phyloP scores from a whole-genome alignment of 2,329 filamentous ascomycete species.

The Cytospora piceae region DNA sequence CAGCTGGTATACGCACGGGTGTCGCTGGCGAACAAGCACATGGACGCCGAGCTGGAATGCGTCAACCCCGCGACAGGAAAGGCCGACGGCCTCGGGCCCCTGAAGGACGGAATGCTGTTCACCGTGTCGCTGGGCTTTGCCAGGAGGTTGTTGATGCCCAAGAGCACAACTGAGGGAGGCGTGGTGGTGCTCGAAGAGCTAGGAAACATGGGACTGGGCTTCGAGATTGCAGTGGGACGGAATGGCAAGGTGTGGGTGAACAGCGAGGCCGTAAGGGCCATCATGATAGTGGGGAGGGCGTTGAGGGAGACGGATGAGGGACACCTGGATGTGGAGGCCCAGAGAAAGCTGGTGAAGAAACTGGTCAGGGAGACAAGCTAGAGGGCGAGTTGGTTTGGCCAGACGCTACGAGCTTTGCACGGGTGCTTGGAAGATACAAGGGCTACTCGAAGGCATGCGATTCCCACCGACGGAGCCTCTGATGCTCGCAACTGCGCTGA shows the following conservation, averaged over 20 bases:
- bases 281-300: constrained; percentile 78
- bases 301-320: constrained; percentile 77
- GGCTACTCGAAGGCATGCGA: background rate
- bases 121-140: constrained; percentile 79
- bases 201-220: constrained; percentile 74
- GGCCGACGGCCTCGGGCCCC: constrained; percentile 80
- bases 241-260: constrained; percentile 95
- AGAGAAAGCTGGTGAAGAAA: constrained; percentile 71
- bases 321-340: constrained; percentile 64
- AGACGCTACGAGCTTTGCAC: constrained; percentile 1
- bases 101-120: constrained; percentile 87
- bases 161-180: constrained; percentile 63
- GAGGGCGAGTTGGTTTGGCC: background rate
- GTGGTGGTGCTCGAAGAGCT: constrained; percentile 80
- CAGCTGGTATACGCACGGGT: constrained; percentile 90
- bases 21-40: constrained; percentile 74
- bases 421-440: background rate
- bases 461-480: background rate
- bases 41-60: constrained; percentile 85
- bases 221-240: constrained; percentile 90
- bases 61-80: constrained; percentile 86
- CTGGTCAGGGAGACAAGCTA: constrained; percentile 62
- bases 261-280: constrained; percentile 72
- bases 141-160: constrained; percentile 72
- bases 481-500: background rate